Conservation (phyloP, 306 rosid genomes). For the Prunus fruticosa region DNA sequence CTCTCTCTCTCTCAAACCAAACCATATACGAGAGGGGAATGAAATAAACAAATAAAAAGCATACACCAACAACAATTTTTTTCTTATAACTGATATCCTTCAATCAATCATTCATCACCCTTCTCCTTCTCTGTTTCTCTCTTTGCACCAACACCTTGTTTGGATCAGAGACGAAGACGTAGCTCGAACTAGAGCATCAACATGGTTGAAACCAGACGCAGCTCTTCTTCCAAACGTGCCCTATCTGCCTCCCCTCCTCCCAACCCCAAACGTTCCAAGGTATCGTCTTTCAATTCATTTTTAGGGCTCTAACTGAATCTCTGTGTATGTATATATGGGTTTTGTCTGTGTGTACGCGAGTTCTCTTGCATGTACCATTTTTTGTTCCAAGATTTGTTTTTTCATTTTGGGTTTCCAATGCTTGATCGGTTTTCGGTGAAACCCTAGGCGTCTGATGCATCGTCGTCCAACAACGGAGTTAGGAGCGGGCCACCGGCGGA, state of each 20-base stretch:
- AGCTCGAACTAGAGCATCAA: neutral
- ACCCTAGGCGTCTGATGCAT: slow-evolving; percentile 66
- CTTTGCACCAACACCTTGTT: slow-evolving; percentile 23
- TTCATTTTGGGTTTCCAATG: neutral
- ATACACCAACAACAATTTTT: neutral
- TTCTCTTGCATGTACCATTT: slow-evolving; percentile 13
- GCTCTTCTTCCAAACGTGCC: slow-evolving; percentile 86
- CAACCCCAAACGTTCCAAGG: slow-evolving; percentile 82
- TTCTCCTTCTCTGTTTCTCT: neutral
- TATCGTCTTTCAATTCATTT: slow-evolving; percentile 9
- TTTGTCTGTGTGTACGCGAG: slow-evolving; percentile 2
- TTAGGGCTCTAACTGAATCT: too few species aligned
- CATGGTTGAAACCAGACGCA: slow-evolving; percentile 96
- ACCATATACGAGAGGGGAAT: neutral
- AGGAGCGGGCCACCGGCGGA: slow-evolving; percentile 40
- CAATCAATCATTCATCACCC: slow-evolving; percentile 40
- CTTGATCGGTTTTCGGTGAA: slow-evolving; percentile 27
- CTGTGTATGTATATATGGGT: neutral
- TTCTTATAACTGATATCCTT: slow-evolving; percentile 23
- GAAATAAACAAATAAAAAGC: slow-evolving; percentile 4
- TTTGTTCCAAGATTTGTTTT: neutral
- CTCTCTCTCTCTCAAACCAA: neutral
- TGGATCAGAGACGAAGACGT: slow-evolving; percentile 45
- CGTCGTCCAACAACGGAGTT: slow-evolving; percentile 55
- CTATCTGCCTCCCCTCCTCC: slow-evolving; percentile 68